These are phyloP conservation scores for Chrysanthemum makinoi DNA, from an alignment of 129 eudicot species.

Conservation along the genomic window DNA sequence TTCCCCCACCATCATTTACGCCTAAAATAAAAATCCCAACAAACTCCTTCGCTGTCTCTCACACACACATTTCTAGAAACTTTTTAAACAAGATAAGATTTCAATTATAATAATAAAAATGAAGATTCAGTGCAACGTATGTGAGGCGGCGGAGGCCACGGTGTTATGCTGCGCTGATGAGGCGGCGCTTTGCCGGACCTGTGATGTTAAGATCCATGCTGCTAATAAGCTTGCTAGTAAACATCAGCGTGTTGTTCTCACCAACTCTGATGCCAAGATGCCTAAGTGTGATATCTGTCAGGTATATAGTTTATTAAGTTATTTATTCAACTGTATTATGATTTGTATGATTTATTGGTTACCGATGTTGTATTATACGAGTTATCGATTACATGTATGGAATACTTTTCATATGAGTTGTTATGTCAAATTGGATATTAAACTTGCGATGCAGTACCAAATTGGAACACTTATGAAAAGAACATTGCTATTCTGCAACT, in stretches of 20 bases:
- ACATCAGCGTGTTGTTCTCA: conserved; percentile 72
- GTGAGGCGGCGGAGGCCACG: conserved; percentile 78
- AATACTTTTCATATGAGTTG: background rate
- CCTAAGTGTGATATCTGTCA: conserved; percentile 93
- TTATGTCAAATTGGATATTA: background rate
- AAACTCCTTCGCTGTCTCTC: conserved; percentile 2
- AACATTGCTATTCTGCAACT: too few relatives aligned
- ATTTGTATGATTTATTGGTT: too few relatives aligned
- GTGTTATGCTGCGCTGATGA: conserved; percentile 95
- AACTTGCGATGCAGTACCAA: too few relatives aligned
- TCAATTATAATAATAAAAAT: conserved; percentile 17
- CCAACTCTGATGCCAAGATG: conserved; percentile 50
- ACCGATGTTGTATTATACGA: background rate
- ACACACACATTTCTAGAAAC: too few relatives aligned
- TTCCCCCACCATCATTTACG: background rate
- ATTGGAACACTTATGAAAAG: too few relatives aligned
- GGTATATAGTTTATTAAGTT: conserved; percentile 22
- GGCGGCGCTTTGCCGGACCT: conserved; percentile 75
- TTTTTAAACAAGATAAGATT: background rate
- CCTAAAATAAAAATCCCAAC: background rate
- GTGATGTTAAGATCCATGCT: conserved; percentile 80
- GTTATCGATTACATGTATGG: background rate
- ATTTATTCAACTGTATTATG: too few relatives aligned
- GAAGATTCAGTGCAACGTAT: conserved; percentile 95
- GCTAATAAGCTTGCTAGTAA: conserved; percentile 90